Percentiles rank a stretch among this genome's conserved stretches.
phyloP scores from a whole-genome alignment of 192 early-diverging fungal species.

The Radiomyces spectabilis region DNA sequence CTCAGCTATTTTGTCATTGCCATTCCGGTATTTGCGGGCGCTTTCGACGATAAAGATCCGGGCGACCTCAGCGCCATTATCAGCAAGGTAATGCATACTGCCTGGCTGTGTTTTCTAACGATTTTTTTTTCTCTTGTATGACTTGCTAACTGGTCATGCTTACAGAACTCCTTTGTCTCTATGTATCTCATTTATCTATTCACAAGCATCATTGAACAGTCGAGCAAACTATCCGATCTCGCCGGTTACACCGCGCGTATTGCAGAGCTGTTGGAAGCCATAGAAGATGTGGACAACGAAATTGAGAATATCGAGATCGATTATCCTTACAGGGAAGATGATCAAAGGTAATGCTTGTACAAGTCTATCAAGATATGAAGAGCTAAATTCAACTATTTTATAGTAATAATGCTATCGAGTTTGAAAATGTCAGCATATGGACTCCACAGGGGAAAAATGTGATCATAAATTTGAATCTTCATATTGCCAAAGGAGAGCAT shows the following conservation, averaged over 20 bases:
- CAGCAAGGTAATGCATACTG: constrained; percentile 54
- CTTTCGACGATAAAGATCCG: constrained; percentile 61
- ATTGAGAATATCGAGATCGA: constrained; percentile 43
- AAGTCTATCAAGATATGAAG: background rate
- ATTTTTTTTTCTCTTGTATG: background rate
- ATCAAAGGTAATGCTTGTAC: background rate
- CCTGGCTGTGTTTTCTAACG: too few relatives aligned
- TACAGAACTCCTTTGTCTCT: constrained; percentile 68
- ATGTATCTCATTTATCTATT: constrained; percentile 82
- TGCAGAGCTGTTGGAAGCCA: constrained; percentile 66
- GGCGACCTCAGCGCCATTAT: constrained; percentile 71
- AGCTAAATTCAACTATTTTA: background rate
- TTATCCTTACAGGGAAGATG: constrained; percentile 27
- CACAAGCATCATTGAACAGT: constrained; percentile 60
- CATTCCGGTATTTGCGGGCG: constrained; percentile 74
- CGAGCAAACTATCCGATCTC: constrained; percentile 62
- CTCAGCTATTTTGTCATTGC: constrained; percentile 76
- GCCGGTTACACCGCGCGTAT: constrained; percentile 82
- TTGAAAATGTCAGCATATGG: constrained; percentile 25
- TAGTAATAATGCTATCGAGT: constrained; percentile 17
- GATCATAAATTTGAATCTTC: constrained; percentile 36
- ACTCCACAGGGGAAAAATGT: constrained; percentile 29
- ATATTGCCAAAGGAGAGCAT: constrained; percentile 44
- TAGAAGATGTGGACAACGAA: constrained; percentile 45
- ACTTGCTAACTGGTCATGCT: background rate